A percentile compares a stretch with the other conserved stretches of the same genome.
phyloP scores from a whole-genome alignment of 495 filamentous ascomycete genomes.

The Umbilicaria muhlenbergii region DNA sequence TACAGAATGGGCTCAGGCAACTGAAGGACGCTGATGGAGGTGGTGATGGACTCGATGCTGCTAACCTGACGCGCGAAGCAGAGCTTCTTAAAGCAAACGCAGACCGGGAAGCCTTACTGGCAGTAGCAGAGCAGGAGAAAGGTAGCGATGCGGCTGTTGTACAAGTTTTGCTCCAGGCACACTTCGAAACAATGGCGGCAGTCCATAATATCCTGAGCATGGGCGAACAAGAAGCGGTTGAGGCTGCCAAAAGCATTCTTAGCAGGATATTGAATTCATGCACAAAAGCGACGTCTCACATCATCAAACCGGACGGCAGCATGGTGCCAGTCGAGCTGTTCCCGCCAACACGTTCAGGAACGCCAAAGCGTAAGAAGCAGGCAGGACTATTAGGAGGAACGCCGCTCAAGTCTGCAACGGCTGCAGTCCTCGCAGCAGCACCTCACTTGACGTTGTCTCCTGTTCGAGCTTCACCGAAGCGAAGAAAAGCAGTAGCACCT shows the following conservation, averaged over 20 bases:
- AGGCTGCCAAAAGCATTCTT: conserved; percentile 66
- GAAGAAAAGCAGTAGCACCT: conserved; percentile 49
- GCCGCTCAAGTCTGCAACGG: conserved; percentile 25
- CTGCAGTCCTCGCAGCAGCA: conserved; percentile 22
- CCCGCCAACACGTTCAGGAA: conserved; percentile 51
- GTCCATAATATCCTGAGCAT: conserved; percentile 67
- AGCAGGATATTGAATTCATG: conserved; percentile 63
- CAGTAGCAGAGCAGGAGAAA: conserved; percentile 75
- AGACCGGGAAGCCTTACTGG: conserved; percentile 63
- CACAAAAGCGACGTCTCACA: conserved; percentile 52
- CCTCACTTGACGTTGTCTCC: conserved; percentile 33
- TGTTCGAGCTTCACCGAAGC: conserved; percentile 61
- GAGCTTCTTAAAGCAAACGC: conserved; percentile 69
- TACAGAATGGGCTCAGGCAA: conserved; percentile 70
- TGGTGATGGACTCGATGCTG: conserved; percentile 52
- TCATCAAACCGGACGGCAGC: conserved; percentile 81
- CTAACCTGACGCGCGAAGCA: conserved; percentile 61
- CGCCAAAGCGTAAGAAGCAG: conserved; percentile 61
- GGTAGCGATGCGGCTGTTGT: conserved; percentile 58
- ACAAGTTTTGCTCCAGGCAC: conserved; percentile 70
- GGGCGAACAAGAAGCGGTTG: conserved; percentile 65
- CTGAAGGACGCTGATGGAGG: conserved; percentile 56
- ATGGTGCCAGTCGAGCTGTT: conserved; percentile 45
- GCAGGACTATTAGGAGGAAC: conserved; percentile 17
- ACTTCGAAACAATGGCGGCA: conserved; percentile 78